Conservation (phyloP, 495 filamentous ascomycete species). For the Aspergillus coremiiformis region DNA sequence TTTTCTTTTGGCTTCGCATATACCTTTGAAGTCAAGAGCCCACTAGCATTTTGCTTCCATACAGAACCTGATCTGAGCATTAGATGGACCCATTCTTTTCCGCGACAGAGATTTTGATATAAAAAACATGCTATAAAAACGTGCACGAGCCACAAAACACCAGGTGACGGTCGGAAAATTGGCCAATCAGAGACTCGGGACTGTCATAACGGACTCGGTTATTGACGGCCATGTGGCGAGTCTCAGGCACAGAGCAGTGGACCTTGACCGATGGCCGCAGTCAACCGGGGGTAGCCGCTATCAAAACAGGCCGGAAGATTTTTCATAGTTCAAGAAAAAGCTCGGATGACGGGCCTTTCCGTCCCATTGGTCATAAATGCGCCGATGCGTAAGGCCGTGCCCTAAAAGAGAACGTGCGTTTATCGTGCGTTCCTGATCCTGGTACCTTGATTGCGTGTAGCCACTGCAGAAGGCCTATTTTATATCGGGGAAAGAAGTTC, state of each 20-base stretch:
- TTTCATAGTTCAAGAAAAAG: not conserved
- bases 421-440: not conserved
- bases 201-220: not conserved
- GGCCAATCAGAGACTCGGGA: not conserved
- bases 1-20: not conserved
- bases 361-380: not conserved
- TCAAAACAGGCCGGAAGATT: not conserved
- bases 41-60: not conserved
- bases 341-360: not conserved
- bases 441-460: not conserved
- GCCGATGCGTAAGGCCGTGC: not conserved
- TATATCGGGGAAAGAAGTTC: no score
- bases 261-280: not conserved
- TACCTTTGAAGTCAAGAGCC: not conserved
- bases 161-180: not conserved
- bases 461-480: no score
- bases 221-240: slow-evolving; percentile 6
- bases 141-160: slow-evolving; percentile 4
- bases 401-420: not conserved
- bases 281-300: slow-evolving; percentile 1
- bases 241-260: not conserved
- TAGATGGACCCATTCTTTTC: slow-evolving; percentile 8
- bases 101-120: slow-evolving; percentile 3
- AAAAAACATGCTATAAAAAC: not conserved
- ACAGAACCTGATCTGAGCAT: not conserved